These are phyloP conservation scores for Trichoderma simmonsii DNA, from an alignment of 2,329 filamentous ascomycete genomes.

Conservation along the genomic window DNA sequence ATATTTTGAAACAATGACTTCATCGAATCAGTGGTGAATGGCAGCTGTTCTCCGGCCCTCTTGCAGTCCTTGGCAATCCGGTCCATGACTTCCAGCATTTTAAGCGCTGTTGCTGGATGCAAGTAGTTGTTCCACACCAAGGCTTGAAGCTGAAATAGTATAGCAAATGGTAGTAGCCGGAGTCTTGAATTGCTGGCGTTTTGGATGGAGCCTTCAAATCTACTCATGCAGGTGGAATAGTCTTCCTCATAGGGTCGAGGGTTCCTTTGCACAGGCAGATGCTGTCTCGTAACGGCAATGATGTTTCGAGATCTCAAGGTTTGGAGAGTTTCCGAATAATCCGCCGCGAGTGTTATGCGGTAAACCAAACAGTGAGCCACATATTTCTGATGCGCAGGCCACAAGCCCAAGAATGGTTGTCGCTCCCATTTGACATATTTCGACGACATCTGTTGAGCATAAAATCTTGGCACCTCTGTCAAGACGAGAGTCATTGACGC, in stretches of 20 bases:
- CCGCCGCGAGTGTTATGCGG: slow-evolving; percentile 27
- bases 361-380: slow-evolving; percentile 46
- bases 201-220: slow-evolving; percentile 33
- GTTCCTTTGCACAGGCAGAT: slow-evolving; percentile 21
- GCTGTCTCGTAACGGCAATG: slow-evolving; percentile 26
- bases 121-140: slow-evolving; percentile 63
- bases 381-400: slow-evolving; percentile 32
- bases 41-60: slow-evolving; percentile 27
- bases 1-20: slow-evolving; percentile 51
- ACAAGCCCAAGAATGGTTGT: slow-evolving; percentile 27
- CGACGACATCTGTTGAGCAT: slow-evolving; percentile 25
- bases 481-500: slow-evolving; percentile 50
- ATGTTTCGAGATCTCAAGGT: slow-evolving; percentile 24
- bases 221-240: slow-evolving; percentile 26
- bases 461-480: slow-evolving; percentile 49
- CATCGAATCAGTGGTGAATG: slow-evolving; percentile 52
- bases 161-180: slow-evolving; percentile 44
- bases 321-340: slow-evolving; percentile 18
- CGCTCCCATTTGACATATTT: slow-evolving; percentile 28
- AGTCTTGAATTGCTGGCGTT: slow-evolving; percentile 22
- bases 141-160: slow-evolving; percentile 61
- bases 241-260: slow-evolving; percentile 20
- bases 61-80: slow-evolving; percentile 27
- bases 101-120: slow-evolving; percentile 49
- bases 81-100: slow-evolving; percentile 45